phyloP scores from a whole-genome alignment of 495 filamentous ascomycete species.

The Lasiosphaeria hispida region DNA sequence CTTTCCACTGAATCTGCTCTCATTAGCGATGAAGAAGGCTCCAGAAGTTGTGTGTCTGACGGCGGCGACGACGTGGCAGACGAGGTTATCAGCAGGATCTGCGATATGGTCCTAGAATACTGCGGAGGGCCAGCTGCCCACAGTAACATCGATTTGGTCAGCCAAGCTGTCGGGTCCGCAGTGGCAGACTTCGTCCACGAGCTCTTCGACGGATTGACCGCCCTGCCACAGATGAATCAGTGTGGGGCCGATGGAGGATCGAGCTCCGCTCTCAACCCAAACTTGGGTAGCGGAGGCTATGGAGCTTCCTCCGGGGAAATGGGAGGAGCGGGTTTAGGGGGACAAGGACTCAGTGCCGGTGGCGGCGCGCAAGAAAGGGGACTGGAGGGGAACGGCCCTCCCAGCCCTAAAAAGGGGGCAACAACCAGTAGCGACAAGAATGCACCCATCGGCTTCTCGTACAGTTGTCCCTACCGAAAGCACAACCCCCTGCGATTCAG shows the following conservation, averaged over 20 bases:
- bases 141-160: not conserved
- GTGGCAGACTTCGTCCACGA: slow-evolving; percentile 6
- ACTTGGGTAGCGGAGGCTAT: not conserved
- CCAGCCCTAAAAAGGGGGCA: not conserved
- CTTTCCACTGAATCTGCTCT: not conserved
- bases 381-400: not conserved
- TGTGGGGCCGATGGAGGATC: not conserved
- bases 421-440: not conserved
- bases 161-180: slow-evolving; percentile 1
- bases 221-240: not conserved
- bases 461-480: slow-evolving; percentile 6
- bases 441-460: not conserved
- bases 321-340: not conserved
- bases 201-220: not conserved
- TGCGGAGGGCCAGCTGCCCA: not conserved
- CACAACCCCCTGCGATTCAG: slow-evolving; percentile 9
- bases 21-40: not conserved
- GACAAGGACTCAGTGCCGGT: not conserved
- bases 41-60: not conserved
- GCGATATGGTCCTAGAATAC: not conserved
- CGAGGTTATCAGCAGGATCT: slow-evolving; percentile 9
- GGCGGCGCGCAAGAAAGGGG: not conserved
- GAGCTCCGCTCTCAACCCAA: not conserved
- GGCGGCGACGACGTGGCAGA: not conserved
- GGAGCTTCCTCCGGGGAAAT: not conserved